These are phyloP conservation scores for Nakataea oryzae DNA, from an alignment of 2,329 filamentous ascomycete species.

Conservation along the genomic window DNA sequence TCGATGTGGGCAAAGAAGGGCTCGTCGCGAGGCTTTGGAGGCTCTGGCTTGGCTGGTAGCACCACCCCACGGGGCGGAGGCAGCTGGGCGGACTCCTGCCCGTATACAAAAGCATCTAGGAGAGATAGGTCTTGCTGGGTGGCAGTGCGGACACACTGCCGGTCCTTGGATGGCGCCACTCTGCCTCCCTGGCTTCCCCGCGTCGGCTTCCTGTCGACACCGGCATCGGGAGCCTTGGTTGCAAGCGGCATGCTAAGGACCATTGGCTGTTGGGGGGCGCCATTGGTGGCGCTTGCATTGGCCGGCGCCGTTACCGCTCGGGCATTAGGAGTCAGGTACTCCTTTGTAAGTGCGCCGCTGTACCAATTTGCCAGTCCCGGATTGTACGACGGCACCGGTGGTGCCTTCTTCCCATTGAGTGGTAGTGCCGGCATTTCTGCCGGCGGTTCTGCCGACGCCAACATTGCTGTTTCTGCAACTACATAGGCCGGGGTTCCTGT, in stretches of 20 bases:
- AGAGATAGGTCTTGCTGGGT: background rate
- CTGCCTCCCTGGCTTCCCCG: background rate
- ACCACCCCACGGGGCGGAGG: slow-evolving; percentile 11
- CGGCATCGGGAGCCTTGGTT: background rate
- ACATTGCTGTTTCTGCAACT: background rate
- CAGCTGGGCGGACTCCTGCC: slow-evolving; percentile 11
- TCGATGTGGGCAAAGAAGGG: slow-evolving; percentile 35
- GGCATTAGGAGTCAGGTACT: background rate
- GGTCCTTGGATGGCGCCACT: background rate
- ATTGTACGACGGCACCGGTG: background rate
- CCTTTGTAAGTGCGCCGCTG: background rate
- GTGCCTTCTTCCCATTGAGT: no score
- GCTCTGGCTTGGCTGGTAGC: slow-evolving; percentile 7
- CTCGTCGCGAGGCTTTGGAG: slow-evolving; percentile 11
- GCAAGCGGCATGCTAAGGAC: background rate
- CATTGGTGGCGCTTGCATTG: background rate
- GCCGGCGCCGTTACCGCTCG: background rate
- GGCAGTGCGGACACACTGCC: background rate
- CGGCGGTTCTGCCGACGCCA: background rate
- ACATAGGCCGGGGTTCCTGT: background rate
- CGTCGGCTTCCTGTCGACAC: background rate
- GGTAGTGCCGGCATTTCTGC: background rate
- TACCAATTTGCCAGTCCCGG: background rate
- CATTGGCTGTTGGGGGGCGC: background rate
- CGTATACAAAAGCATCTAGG: slow-evolving; percentile 17